Conservation (phyloP, 768 basidiomycete species). For the Kwoniella botswanensis region DNA sequence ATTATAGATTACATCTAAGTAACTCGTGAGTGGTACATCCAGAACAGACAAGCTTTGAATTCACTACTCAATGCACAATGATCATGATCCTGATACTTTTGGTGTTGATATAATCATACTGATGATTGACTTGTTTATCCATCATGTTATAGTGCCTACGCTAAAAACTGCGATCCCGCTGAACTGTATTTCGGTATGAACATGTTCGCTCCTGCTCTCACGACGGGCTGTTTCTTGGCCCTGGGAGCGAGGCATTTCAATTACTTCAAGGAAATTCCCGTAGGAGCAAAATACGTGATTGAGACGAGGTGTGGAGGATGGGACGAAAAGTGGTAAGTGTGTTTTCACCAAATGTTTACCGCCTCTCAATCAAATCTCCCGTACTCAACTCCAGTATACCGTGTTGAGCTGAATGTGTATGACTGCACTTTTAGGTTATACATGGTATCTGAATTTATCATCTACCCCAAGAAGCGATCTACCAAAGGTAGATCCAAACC, state of each 20-base stretch:
- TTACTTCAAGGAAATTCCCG: constrained; percentile 58
- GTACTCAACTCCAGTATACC: no score
- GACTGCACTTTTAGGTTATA: constrained; percentile 44
- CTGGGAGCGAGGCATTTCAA: constrained; percentile 47
- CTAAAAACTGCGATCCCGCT: constrained; percentile 42
- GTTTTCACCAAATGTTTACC: not conserved
- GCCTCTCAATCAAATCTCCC: no score
- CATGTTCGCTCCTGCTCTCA: constrained; percentile 42
- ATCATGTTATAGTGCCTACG: constrained; percentile 29
- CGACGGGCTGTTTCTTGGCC: constrained; percentile 38
- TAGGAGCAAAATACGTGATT: constrained; percentile 52
- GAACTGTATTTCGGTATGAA: constrained; percentile 44
- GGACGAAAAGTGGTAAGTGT: constrained; percentile 57
- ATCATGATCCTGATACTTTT: no score
- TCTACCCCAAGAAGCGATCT: constrained; percentile 49
- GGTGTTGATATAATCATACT: no score
- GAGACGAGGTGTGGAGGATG: constrained; percentile 54
- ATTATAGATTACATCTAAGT: constrained; percentile 51
- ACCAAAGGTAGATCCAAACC: constrained; percentile 4
- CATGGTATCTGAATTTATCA: constrained; percentile 55
- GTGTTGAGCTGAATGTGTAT: not conserved
- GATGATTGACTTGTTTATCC: not conserved
- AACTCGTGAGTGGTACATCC: constrained; percentile 43
- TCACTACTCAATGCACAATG: no score
- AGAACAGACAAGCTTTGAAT: no score